phyloP scores from a whole-genome alignment of 2,329 filamentous ascomycete genomes.

The Phyllosticta capitalensis region DNA sequence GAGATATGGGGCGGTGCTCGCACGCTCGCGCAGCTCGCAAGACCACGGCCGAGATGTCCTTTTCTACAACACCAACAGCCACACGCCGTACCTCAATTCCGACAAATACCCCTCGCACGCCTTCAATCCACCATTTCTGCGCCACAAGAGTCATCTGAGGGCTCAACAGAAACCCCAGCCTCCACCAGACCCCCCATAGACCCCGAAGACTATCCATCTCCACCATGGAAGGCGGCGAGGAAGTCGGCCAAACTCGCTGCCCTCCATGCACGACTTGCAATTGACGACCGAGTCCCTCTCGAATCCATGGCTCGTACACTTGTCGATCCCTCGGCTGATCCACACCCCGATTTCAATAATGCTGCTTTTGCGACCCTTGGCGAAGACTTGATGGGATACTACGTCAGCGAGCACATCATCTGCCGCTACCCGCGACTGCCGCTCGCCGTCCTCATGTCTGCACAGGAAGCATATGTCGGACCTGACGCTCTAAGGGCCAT shows the following conservation, averaged over 20 bases:
- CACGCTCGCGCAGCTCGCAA: slow-evolving; percentile 40
- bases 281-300: slow-evolving; percentile 72
- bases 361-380: slow-evolving; percentile 71
- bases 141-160: not conserved
- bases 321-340: slow-evolving; percentile 76
- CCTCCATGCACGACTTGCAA: slow-evolving; percentile 77
- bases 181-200: not conserved
- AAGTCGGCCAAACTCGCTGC: slow-evolving; percentile 83
- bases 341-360: slow-evolving; percentile 79
- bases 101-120: slow-evolving; percentile 14
- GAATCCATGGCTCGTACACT: slow-evolving; percentile 79
- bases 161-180: not conserved
- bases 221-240: slow-evolving; percentile 55
- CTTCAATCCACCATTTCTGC: slow-evolving; percentile 18
- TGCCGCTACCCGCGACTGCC: slow-evolving; percentile 87
- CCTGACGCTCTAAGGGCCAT: slow-evolving; percentile 63
- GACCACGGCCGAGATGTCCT: slow-evolving; percentile 35
- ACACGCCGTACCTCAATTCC: slow-evolving; percentile 7
- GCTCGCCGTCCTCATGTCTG: slow-evolving; percentile 75
- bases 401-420: slow-evolving; percentile 78
- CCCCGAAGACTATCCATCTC: slow-evolving; percentile 51
- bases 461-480: slow-evolving; percentile 76
- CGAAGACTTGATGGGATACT: slow-evolving; percentile 74
- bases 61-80: slow-evolving; percentile 13
- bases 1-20: slow-evolving; percentile 50